Evolutionary conservation across 176 grass and related monocot genomes (phyloP).

Genomic region (Pontederia crassipes): DNA sequence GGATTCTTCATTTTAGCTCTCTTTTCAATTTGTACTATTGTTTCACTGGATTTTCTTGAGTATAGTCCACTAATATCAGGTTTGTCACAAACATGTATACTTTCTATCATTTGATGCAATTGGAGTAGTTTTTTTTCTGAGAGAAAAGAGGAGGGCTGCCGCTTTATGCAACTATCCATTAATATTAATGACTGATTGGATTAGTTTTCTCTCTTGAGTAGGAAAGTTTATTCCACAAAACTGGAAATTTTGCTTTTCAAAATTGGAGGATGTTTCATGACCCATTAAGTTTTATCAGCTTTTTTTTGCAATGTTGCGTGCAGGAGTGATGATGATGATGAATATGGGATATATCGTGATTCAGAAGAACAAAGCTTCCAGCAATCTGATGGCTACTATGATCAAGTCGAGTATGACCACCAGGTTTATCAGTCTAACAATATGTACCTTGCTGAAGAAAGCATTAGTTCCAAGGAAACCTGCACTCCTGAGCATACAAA

Average conservation of each 20-base stretch:
- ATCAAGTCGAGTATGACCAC: conserved; percentile 47
- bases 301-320: background rate
- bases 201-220: background rate
- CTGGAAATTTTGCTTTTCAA: background rate
- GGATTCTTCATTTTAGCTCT: too few species aligned
- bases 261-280: background rate
- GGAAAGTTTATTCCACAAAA: background rate
- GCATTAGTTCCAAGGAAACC: conserved; percentile 36
- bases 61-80: too few species aligned
- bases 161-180: too few species aligned
- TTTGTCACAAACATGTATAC: too few species aligned
- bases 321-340: conserved; percentile 82
- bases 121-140: background rate
- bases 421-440: conserved; percentile 32
- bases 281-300: background rate
- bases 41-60: too few species aligned
- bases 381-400: conserved; percentile 41
- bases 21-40: too few species aligned
- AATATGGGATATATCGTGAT: conserved; percentile 42
- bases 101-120: too few species aligned
- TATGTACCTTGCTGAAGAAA: conserved; percentile 27
- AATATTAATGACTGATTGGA: too few species aligned
- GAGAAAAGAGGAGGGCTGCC: too few species aligned
- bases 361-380: conserved; percentile 34
- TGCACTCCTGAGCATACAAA: conserved; percentile 19